Evolutionary conservation across 768 basidiomycete species (phyloP).

Genomic region (Podaxis sp.): DNA sequence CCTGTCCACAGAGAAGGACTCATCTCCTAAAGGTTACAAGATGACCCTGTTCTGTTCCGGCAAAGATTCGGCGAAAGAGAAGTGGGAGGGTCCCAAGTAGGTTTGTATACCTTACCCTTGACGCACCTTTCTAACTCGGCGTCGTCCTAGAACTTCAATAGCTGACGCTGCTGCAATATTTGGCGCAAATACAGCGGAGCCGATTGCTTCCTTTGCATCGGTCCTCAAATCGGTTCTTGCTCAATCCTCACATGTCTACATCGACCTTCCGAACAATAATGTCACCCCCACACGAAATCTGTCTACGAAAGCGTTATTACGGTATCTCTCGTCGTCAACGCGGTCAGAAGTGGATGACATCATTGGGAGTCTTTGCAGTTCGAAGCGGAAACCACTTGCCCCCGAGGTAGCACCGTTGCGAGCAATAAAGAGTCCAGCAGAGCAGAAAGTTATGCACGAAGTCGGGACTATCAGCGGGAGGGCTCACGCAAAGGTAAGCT

Average conservation of each 20-base stretch:
- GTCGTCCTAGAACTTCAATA: slow-evolving; percentile 50
- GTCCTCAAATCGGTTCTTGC: slow-evolving; percentile 54
- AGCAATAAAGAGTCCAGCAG: slow-evolving; percentile 73
- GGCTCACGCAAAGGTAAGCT: slow-evolving; percentile 75
- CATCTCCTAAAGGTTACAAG: slow-evolving; percentile 69
- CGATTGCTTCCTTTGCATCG: slow-evolving; percentile 50
- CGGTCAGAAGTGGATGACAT: slow-evolving; percentile 50
- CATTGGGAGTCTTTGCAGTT: slow-evolving; percentile 47
- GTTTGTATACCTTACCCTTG: background rate
- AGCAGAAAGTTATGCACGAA: slow-evolving; percentile 72
- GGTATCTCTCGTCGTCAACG: slow-evolving; percentile 37
- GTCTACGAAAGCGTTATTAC: slow-evolving; percentile 51
- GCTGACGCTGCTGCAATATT: slow-evolving; percentile 65
- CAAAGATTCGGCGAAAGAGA: slow-evolving; percentile 69
- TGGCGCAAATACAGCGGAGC: slow-evolving; percentile 68
- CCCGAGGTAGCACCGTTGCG: slow-evolving; percentile 69
- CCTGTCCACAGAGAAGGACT: slow-evolving; percentile 54
- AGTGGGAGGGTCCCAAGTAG: slow-evolving; percentile 88
- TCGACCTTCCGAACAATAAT: slow-evolving; percentile 44
- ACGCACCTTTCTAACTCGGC: background rate
- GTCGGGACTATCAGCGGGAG: slow-evolving; percentile 87
- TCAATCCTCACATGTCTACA: slow-evolving; percentile 44
- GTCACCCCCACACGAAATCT: slow-evolving; percentile 34
- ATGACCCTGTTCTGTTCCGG: slow-evolving; percentile 84
- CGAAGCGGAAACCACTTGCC: slow-evolving; percentile 47